These are phyloP conservation scores for Hyaloscypha bicolor DNA, from an alignment of 495 filamentous ascomycete species.

Conservation along the genomic window DNA sequence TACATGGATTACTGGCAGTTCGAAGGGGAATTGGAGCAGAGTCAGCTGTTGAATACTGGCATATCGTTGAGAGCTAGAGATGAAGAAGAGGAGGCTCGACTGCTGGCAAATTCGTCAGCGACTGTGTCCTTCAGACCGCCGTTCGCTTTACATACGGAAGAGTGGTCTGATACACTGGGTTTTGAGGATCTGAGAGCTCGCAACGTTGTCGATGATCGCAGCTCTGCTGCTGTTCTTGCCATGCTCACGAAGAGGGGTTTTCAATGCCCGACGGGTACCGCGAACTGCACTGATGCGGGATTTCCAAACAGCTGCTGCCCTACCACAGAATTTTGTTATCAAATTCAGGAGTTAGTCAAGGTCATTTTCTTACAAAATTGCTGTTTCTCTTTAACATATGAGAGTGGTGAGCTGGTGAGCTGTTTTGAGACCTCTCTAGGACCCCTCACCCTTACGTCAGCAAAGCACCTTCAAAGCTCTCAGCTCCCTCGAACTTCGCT, in stretches of 20 bases:
- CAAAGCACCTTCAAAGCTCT: too few species aligned
- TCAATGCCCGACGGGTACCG: constrained; percentile 72
- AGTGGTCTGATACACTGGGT: constrained; percentile 18
- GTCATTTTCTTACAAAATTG: neutral
- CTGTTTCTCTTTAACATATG: neutral
- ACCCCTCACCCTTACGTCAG: too few species aligned
- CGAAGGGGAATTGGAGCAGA: constrained; percentile 30
- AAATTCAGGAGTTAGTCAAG: constrained; percentile 55
- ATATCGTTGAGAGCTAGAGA: constrained; percentile 19
- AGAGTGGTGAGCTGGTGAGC: too few species aligned
- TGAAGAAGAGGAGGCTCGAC: constrained; percentile 22
- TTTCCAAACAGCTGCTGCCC: constrained; percentile 79
- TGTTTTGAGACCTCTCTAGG: too few species aligned
- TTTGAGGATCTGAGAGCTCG: constrained; percentile 25
- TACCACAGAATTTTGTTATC: constrained; percentile 64
- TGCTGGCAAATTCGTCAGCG: constrained; percentile 24
- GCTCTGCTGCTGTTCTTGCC: constrained; percentile 38
- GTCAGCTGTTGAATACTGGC: neutral
- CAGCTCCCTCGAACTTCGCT: neutral
- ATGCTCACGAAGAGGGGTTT: constrained; percentile 57
- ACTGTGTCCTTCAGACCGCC: constrained; percentile 26
- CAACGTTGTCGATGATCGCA: constrained; percentile 4
- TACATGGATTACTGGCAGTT: constrained; percentile 66
- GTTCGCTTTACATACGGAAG: constrained; percentile 25
- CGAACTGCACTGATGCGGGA: constrained; percentile 66